Percentiles rank a stretch among this genome's conserved stretches.
Evolutionary conservation across 345 rosid genomes (phyloP).

Genomic region (Populus alba): DNA sequence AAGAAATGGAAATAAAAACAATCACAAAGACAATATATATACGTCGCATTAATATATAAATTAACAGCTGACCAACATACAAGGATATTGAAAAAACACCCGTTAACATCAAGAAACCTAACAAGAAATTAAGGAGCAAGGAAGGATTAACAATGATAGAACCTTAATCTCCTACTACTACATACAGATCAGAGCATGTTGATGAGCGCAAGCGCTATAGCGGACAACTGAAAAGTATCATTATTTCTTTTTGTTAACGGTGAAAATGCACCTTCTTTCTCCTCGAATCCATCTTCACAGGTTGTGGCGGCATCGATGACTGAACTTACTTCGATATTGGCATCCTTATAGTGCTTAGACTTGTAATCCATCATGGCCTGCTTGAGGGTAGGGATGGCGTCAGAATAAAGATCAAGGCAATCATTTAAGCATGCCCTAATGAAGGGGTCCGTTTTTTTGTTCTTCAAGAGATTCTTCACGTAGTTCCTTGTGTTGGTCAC

Average conservation of each 20-base stretch:
- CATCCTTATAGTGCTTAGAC: slow-evolving; percentile 35
- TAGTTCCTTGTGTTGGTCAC: slow-evolving; percentile 35
- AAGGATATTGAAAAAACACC: no score
- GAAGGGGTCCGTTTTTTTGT: slow-evolving; percentile 32
- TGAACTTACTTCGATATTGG: slow-evolving; percentile 42
- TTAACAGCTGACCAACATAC: no score
- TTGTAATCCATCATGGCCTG: slow-evolving; percentile 41
- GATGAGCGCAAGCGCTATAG: slow-evolving; percentile 49
- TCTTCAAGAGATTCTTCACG: slow-evolving; percentile 31
- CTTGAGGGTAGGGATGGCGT: slow-evolving; percentile 31
- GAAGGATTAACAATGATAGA: no score
- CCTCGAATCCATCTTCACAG: slow-evolving; percentile 62
- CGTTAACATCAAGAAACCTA: no score
- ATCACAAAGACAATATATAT: background rate
- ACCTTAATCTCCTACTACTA: no score
- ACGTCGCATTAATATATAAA: no score
- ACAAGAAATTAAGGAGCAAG: no score
- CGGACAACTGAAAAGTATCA: slow-evolving; percentile 40
- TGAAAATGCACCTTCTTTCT: slow-evolving; percentile 33
- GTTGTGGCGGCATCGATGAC: slow-evolving; percentile 49
- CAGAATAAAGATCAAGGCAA: slow-evolving; percentile 54
- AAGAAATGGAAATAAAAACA: background rate
- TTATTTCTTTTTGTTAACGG: slow-evolving; percentile 44
- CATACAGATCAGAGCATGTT: slow-evolving; percentile 24
- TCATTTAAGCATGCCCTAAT: slow-evolving; percentile 35